These are phyloP conservation scores for Rosa multiflora DNA, from an alignment of 306 rosid genomes.

Conservation along the genomic window DNA sequence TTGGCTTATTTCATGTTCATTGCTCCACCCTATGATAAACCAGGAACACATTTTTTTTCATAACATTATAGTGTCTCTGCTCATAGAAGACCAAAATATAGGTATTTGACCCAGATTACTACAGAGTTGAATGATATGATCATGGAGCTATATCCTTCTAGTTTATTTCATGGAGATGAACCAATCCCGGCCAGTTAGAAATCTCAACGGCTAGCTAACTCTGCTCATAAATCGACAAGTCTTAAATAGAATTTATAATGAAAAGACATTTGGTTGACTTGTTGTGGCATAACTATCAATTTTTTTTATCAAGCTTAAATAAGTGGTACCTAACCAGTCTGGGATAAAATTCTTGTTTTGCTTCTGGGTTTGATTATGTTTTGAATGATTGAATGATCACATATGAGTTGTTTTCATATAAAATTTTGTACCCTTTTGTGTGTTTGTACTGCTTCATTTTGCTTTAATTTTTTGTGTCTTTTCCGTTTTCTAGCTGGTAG, in stretches of 20 bases:
- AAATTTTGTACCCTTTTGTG: too few relatives aligned
- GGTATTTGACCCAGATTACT: neutral
- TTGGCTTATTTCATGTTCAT: neutral
- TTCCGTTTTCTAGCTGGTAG: too few relatives aligned
- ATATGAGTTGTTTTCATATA: too few relatives aligned
- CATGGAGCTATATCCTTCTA: neutral
- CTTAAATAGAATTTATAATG: constrained; percentile 2
- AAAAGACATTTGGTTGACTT: constrained; percentile 12
- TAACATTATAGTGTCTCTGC: too few relatives aligned
- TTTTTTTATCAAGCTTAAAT: too few relatives aligned
- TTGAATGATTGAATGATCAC: too few relatives aligned
- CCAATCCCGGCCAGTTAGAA: neutral
- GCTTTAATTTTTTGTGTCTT: too few relatives aligned
- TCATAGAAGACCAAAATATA: neutral
- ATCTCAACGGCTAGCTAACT: neutral
- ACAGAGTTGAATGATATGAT: neutral
- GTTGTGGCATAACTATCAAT: neutral
- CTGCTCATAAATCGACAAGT: neutral
- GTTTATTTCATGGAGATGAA: neutral
- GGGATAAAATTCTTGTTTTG: too few relatives aligned
- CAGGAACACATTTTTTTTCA: too few relatives aligned
- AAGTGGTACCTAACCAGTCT: too few relatives aligned
- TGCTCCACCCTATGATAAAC: neutral
- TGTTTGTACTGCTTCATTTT: too few relatives aligned
- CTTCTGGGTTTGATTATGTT: too few relatives aligned